A percentile compares a stretch with the other conserved stretches of the same genome.
Conservation (phyloP, 129 eudicot species). For the Tanacetum coccineum region DNA sequence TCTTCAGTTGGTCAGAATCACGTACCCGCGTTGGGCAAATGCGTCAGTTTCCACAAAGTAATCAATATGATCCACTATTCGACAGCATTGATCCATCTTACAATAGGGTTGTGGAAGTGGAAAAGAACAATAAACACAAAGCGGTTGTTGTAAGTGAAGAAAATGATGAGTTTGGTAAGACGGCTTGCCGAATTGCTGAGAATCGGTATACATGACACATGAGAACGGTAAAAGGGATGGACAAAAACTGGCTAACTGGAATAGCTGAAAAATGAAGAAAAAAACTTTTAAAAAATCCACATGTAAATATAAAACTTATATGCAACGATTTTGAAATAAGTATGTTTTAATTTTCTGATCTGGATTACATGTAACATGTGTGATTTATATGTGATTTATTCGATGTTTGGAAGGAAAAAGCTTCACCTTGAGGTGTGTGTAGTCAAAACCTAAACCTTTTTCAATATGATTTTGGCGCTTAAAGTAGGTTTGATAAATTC, state of each 20-base stretch:
- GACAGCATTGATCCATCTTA: constrained; percentile 77
- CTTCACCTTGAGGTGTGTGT: constrained; percentile 48
- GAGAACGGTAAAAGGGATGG: too few relatives aligned
- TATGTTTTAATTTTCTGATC: too few relatives aligned
- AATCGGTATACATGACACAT: too few relatives aligned
- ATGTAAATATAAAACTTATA: too few relatives aligned
- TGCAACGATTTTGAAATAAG: too few relatives aligned
- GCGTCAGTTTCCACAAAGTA: constrained; percentile 35
- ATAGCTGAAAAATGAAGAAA: too few relatives aligned
- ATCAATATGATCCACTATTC: constrained; percentile 80
- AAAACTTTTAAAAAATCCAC: too few relatives aligned
- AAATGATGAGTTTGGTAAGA: constrained; percentile 83
- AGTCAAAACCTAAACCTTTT: background rate
- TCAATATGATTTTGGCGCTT: background rate
- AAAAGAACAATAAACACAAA: constrained; percentile 25
- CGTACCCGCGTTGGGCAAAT: constrained; percentile 38
- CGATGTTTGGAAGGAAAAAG: constrained; percentile 47
- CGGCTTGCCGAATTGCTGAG: constrained; percentile 87
- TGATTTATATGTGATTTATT: constrained; percentile 71
- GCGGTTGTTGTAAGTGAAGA: constrained; percentile 41
- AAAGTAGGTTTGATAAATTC: background rate
- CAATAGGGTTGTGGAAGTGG: constrained; percentile 31
- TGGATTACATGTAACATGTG: too few relatives aligned
- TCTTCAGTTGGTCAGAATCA: constrained; percentile 30
- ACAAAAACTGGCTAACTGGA: too few relatives aligned